Conservation (phyloP, 2,329 filamentous ascomycete genomes). For the Fusarium palustre region DNA sequence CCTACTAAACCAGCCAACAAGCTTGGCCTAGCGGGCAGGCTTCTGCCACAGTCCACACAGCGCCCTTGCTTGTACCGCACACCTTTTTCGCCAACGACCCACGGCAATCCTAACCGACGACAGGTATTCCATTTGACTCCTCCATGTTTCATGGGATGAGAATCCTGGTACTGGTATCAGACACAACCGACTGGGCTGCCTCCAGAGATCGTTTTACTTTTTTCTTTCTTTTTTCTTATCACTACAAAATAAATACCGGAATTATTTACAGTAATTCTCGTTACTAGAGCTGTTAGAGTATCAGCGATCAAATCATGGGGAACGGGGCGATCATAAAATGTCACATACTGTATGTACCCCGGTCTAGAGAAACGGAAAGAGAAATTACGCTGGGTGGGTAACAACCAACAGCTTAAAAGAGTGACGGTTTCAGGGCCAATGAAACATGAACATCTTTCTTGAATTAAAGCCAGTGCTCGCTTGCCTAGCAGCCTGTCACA, state of each 20-base stretch:
- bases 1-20: not conserved
- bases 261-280: not conserved
- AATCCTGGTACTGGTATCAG: not conserved
- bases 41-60: not conserved
- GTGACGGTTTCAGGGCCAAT: not conserved
- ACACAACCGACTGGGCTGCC: not conserved
- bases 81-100: slow-evolving; percentile 9
- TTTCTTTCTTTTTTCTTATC: too few relatives aligned
- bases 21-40: not conserved
- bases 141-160: not conserved
- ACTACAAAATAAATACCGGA: too few relatives aligned
- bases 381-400: not conserved
- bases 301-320: slow-evolving; percentile 9
- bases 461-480: not conserved
- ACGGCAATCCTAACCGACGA: slow-evolving; percentile 7
- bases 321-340: slow-evolving; percentile 19
- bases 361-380: not conserved
- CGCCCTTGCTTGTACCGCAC: slow-evolving; percentile 22
- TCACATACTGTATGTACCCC: not conserved
- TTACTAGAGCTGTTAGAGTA: slow-evolving; percentile 20
- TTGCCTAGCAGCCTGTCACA: not conserved
- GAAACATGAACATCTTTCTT: not conserved
- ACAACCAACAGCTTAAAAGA: not conserved
- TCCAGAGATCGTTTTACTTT: not conserved
- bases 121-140: not conserved